Conservation (phyloP, 1,284 basidiomycete species). For the Kwoniella shivajii region DNA sequence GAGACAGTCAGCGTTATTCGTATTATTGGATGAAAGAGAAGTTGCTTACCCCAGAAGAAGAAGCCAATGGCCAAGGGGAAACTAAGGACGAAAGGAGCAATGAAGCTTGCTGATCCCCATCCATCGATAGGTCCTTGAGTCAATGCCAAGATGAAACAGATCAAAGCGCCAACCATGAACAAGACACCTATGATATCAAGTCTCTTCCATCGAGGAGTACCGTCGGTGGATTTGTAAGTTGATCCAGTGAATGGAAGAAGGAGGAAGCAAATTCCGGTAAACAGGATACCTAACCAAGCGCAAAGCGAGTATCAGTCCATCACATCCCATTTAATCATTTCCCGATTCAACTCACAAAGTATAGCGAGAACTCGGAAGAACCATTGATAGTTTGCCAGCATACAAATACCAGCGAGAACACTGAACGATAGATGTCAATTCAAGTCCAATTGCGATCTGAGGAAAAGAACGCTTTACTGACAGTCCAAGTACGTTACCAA, state of each 20-base stretch:
- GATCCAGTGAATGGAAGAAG: conserved; percentile 38
- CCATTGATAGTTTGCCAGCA: conserved; percentile 42
- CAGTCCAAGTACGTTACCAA: conserved; percentile 43
- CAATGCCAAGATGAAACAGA: conserved; percentile 49
- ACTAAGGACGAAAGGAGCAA: conserved; percentile 47
- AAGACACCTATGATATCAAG: conserved; percentile 49
- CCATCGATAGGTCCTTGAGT: conserved; percentile 49
- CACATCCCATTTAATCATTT: not conserved
- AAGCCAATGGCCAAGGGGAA: conserved; percentile 38
- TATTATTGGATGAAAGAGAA: not conserved
- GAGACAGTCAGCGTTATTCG: not conserved
- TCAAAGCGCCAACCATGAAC: conserved; percentile 39
- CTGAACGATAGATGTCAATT: not conserved
- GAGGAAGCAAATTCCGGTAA: conserved; percentile 30
- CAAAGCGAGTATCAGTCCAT: too few species aligned
- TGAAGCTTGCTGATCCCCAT: conserved; percentile 47
- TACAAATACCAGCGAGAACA: conserved; percentile 35
- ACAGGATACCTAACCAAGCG: conserved; percentile 17
- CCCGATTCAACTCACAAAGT: conserved; percentile 17
- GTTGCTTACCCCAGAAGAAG: conserved; percentile 42
- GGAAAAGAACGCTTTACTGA: conserved; percentile 6
- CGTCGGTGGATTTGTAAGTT: conserved; percentile 16
- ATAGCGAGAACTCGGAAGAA: conserved; percentile 50
- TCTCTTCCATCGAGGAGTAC: conserved; percentile 41
- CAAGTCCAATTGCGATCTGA: not conserved